Base-by-base conservation (phyloP, 2,329 filamentous ascomycete species). In the Alternaria incomplexa region DNA sequence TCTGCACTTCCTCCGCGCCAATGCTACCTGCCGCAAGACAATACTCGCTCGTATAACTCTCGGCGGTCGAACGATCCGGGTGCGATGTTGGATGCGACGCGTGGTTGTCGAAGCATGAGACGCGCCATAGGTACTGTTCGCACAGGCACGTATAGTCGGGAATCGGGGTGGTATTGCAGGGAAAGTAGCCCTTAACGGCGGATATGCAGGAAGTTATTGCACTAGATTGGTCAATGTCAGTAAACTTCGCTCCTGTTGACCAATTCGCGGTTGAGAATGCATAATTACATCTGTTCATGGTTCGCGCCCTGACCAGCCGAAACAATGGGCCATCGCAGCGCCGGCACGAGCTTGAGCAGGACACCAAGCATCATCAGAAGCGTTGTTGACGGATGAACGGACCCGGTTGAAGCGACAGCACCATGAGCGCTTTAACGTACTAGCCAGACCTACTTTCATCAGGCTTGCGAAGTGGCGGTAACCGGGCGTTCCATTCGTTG, bases 61-160 rank as follows among this genome's bases (percentile, higher is more conserved):
- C 45, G 17, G 55, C 25, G 45, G 12, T 50, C 5, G 50, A 43
- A 13, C 56, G 57, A 32, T 53, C 40, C 7, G 57, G 51, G 22
- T 62, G 45, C 11, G 56, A 57, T 17, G 36, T 15, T 25, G 59
- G 47, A 7, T 23, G 28, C 2, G 53, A 64, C 36, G 59, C 66
- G 48, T 68, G 55, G 30, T 59, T 59, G n/a, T 66, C 61, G 43
- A 58, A 63, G 44, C 66, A 68, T 48, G 64, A 51, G 28, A 61
- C 57, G 36, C 58, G 62, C 64, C 64, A 68, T 60, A 59, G 44
- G 45, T 64, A 61, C 32, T 68, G 66, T 28, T 66, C 64, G 55
- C 66, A 68, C 5, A 68, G 45, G 20, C 62, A 68, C 12, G 52
- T 46, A 15, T 59, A 53, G 26, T 63, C 52, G 23, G 58, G 47